Base-by-base conservation (phyloP, 2,329 filamentous ascomycete genomes). In the Calonectria pseudoreteaudii region DNA sequence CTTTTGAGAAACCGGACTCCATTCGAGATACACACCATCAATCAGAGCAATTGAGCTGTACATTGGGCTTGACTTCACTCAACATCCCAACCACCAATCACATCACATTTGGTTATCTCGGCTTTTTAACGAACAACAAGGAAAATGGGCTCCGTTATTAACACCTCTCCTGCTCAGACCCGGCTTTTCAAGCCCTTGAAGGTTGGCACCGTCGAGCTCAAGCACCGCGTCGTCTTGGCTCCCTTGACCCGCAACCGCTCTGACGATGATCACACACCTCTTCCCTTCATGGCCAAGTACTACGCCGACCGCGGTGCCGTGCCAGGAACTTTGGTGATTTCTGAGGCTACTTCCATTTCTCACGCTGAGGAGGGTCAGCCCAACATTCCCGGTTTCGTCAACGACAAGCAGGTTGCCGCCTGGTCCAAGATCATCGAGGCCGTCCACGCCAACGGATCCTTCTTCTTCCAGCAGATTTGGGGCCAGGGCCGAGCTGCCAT, bases 191-290 rank as follows among this genome's bases (percentile, higher is more conserved):
- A 83, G 69, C 78, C 69, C 11, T 65, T 81, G 7, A 71, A 78
- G 60, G 58, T 81, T 23, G 79, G 79, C 56, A 65, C 75, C 65
- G 23, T 62, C 20, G 71, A 72, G 11, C 72, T 81, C 2, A 38
- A 79, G 4, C 77, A 80, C 30, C 80, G 80, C 18, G 75, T 81
- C 20, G 79, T 77, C 26, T 74, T 82, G 65, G 76, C 80, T 18
- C 75, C 80, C 0, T 66, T 81, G 60, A 91, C 90, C n/a, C 87
- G 90, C 23, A 87, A 86, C 80, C 88, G 89, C 66, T 85, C 85
- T 66, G 84, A 86, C 68, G 83, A 89, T 70, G 75, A 84, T n/a
- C 79, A 83, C 13, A 78, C 80, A 2, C 79, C 83, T 16, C 74
- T 81, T 11, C 74, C 79, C 0, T 76, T 82, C 41, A 78, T 82